These are phyloP conservation scores for Hymenoscyphus repandus DNA, from an alignment of 2,329 filamentous ascomycete genomes.

Conservation along the genomic window DNA sequence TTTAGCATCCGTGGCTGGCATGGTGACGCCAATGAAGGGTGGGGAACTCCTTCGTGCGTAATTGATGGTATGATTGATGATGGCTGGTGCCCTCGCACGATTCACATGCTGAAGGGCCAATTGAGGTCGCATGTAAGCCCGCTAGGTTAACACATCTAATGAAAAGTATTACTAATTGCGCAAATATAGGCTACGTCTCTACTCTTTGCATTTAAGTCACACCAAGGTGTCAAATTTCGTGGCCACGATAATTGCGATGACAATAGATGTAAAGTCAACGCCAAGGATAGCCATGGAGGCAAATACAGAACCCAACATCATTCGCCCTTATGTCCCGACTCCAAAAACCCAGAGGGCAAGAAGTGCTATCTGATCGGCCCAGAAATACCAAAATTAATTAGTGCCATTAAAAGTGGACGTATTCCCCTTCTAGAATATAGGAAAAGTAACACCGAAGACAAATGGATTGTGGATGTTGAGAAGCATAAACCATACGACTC, in stretches of 20 bases:
- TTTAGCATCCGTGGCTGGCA: slow-evolving; percentile 5
- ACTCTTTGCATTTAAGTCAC: background rate
- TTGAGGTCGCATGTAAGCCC: slow-evolving; percentile 1
- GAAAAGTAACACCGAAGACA: background rate
- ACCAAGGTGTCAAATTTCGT: background rate
- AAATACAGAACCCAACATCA: background rate
- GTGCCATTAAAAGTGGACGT: background rate
- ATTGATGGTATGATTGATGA: background rate
- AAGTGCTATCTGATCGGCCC: background rate
- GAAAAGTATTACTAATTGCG: background rate
- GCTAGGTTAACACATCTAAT: background rate
- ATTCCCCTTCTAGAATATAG: background rate
- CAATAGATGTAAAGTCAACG: background rate
- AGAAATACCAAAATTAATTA: background rate
- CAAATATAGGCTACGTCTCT: background rate
- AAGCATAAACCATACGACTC: background rate
- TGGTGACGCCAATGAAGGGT: slow-evolving; percentile 5
- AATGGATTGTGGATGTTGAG: background rate
- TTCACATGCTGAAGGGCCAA: background rate
- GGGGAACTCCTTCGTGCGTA: slow-evolving; percentile 3
- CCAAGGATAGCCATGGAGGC: background rate
- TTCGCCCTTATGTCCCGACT: background rate
- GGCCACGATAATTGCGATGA: background rate
- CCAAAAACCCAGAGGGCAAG: background rate
- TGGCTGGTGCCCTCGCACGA: slow-evolving; percentile 1